Conservation (phyloP, 2,329 filamentous ascomycete species). For the Talaromyces sp. region DNA sequence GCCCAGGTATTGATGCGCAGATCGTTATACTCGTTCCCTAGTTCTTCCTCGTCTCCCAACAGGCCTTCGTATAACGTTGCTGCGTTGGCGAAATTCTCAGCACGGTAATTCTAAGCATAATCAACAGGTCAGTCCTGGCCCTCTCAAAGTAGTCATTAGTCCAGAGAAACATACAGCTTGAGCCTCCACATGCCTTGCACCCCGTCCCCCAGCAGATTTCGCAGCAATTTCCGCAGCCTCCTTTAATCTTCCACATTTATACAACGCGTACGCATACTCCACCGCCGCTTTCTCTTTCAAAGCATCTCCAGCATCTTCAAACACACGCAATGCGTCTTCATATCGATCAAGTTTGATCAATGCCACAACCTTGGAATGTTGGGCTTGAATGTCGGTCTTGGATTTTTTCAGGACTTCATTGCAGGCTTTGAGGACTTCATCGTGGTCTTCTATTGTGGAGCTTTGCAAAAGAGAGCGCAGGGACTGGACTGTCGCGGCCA, state of each 20-base stretch:
- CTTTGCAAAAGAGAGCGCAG: constrained; percentile 56
- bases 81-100: constrained; percentile 56
- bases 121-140: background rate
- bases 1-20: constrained; percentile 60
- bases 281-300: constrained; percentile 55
- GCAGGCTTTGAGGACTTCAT: constrained; percentile 57
- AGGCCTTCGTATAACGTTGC: constrained; percentile 54
- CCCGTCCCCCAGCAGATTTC: constrained; percentile 42
- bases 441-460: constrained; percentile 59
- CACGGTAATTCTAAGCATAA: constrained; percentile 47
- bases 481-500: constrained; percentile 45
- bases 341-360: constrained; percentile 62
- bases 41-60: constrained; percentile 36
- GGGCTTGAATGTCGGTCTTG: constrained; percentile 54
- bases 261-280: constrained; percentile 62
- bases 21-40: constrained; percentile 55
- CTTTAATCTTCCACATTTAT: constrained; percentile 56
- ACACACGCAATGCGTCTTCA: constrained; percentile 55
- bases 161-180: constrained; percentile 50
- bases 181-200: constrained; percentile 58
- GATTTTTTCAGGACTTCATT: constrained; percentile 55
- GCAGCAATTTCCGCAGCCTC: constrained; percentile 54
- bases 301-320: constrained; percentile 52
- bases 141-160: background rate
- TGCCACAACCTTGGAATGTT: constrained; percentile 58